Evolutionary conservation across 768 basidiomycete genomes (phyloP).

Genomic region (Lanmaoa pseudosensibilis): DNA sequence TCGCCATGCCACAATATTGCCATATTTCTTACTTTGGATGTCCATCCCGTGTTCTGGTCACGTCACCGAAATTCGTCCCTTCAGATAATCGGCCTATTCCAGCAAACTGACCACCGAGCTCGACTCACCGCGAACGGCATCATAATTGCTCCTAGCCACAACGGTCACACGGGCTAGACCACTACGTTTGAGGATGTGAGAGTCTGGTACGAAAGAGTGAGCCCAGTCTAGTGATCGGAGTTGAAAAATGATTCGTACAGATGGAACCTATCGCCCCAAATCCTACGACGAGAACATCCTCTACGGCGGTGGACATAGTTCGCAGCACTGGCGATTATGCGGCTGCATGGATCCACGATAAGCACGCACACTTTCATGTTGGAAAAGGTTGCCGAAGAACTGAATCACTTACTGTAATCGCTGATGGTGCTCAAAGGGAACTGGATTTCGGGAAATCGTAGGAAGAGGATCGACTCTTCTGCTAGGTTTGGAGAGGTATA

Average conservation of each 20-base stretch:
- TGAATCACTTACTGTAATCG: not conserved
- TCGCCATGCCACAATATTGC: slow-evolving; percentile 54
- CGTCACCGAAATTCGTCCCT: not conserved
- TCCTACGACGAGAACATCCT: slow-evolving; percentile 60
- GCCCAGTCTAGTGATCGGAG: not conserved
- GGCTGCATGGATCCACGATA: not conserved
- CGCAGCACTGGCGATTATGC: not conserved
- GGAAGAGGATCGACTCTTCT: not conserved
- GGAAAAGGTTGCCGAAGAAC: not conserved
- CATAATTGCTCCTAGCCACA: slow-evolving; percentile 71
- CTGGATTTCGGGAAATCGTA: not conserved
- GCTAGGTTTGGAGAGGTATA: not conserved
- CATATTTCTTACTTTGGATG: slow-evolving; percentile 60
- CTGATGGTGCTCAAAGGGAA: not conserved
- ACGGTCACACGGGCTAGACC: slow-evolving; percentile 65
- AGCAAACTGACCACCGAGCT: not conserved
- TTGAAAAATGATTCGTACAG: slow-evolving; percentile 37
- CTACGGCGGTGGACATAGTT: slow-evolving; percentile 24
- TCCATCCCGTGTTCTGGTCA: slow-evolving; percentile 50
- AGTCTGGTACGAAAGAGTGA: slow-evolving; percentile 39
- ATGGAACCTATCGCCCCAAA: slow-evolving; percentile 67
- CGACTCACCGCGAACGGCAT: slow-evolving; percentile 47
- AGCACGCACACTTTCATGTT: not conserved
- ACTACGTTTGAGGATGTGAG: slow-evolving; percentile 55
- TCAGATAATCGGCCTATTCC: not conserved